A percentile compares a stretch with the other conserved stretches of the same genome.
phyloP scores from a whole-genome alignment of 306 rosid genomes.

The Glycine latifolia region DNA sequence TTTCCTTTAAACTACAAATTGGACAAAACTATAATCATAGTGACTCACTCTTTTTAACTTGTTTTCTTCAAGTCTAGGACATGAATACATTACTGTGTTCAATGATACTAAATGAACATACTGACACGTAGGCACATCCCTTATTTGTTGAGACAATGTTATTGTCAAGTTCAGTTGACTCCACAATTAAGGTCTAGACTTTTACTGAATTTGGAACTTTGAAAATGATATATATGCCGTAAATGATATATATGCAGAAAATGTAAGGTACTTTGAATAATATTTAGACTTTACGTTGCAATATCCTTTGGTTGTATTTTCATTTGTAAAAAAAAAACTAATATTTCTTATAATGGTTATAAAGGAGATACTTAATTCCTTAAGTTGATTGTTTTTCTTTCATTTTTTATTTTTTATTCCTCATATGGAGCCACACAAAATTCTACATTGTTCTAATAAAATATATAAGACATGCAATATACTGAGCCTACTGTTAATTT shows the following conservation, averaged over 20 bases:
- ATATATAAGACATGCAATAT: too few relatives aligned
- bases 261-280: constrained; percentile 41
- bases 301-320: not conserved
- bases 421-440: too few relatives aligned
- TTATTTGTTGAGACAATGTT: constrained; percentile 48
- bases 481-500: too few relatives aligned
- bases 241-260: constrained; percentile 47
- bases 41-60: not conserved
- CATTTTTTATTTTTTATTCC: too few relatives aligned
- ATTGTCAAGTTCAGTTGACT: constrained; percentile 48
- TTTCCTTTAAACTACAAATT: not conserved
- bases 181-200: constrained; percentile 53
- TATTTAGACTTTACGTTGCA: not conserved
- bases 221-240: constrained; percentile 47
- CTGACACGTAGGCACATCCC: constrained; percentile 48
- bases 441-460: too few relatives aligned
- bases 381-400: too few relatives aligned
- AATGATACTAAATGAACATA: constrained; percentile 45
- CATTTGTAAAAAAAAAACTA: not conserved
- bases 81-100: constrained; percentile 48
- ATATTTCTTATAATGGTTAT: constrained; percentile 25
- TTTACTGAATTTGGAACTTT: constrained; percentile 29
- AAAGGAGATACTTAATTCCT: too few relatives aligned
- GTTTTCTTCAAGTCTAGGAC: constrained; percentile 53
- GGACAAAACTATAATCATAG: not conserved